These are phyloP conservation scores for Francoa sonchifolia DNA, from an alignment of 441 rosid genomes.

Conservation along the genomic window DNA sequence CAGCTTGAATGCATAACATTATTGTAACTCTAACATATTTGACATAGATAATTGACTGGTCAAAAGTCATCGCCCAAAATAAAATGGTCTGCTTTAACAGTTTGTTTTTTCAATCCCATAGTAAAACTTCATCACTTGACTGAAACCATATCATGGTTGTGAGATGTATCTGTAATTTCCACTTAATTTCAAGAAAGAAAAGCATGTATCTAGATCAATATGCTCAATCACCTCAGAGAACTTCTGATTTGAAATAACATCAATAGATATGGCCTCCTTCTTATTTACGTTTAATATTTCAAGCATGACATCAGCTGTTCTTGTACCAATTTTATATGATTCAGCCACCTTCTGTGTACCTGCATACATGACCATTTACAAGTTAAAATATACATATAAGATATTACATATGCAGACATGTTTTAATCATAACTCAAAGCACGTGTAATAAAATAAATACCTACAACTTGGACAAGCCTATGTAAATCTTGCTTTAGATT, in stretches of 20 bases:
- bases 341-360: conserved; percentile 57
- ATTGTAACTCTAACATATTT: too few relatives aligned
- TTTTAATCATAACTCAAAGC: neutral
- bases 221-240: conserved; percentile 66
- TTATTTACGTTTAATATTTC: conserved; percentile 65
- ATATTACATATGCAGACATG: neutral
- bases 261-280: conserved; percentile 65
- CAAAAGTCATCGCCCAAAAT: too few relatives aligned
- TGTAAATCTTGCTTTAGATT: conserved; percentile 66
- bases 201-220: conserved; percentile 4
- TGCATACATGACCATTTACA: conserved; percentile 20
- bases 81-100: too few relatives aligned
- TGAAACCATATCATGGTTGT: too few relatives aligned
- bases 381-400: neutral
- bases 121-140: too few relatives aligned
- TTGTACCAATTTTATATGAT: conserved; percentile 56
- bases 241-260: conserved; percentile 72
- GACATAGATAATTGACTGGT: too few relatives aligned
- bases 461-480: conserved; percentile 90
- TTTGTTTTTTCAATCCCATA: too few relatives aligned
- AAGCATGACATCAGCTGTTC: conserved; percentile 48
- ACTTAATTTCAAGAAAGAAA: too few relatives aligned
- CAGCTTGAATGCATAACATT: too few relatives aligned
- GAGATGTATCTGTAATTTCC: too few relatives aligned
- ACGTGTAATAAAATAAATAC: conserved; percentile 33